Conservation (phyloP, 768 basidiomycete species). For the Royoungia palumana region DNA sequence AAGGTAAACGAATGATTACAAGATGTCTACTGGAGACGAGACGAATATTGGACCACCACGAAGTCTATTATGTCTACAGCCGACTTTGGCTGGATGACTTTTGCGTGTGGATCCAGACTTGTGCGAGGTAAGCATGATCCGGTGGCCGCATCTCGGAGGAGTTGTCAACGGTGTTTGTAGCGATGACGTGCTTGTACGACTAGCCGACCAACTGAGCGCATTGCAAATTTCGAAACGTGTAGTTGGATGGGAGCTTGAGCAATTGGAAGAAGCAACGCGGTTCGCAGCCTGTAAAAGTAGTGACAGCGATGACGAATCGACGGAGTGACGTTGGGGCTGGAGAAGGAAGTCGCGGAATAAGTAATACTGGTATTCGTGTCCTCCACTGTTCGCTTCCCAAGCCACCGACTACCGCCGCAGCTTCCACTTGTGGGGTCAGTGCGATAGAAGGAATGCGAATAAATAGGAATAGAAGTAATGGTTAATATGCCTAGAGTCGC, state of each 20-base stretch:
- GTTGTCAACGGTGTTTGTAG: conserved; percentile 35
- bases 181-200: conserved; percentile 47
- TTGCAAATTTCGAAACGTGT: conserved; percentile 47
- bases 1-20: conserved; percentile 59
- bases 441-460: no score
- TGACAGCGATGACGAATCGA: conserved; percentile 73
- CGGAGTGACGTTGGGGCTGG: conserved; percentile 24
- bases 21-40: conserved; percentile 73
- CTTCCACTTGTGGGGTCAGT: background rate
- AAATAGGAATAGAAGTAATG: no score
- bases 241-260: conserved; percentile 71
- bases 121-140: conserved; percentile 56
- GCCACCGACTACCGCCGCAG: background rate
- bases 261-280: conserved; percentile 56
- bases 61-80: conserved; percentile 85
- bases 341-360: conserved; percentile 3
- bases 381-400: conserved; percentile 1
- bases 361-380: background rate
- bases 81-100: conserved; percentile 87
- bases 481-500: no score
- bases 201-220: conserved; percentile 43
- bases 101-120: conserved; percentile 73
- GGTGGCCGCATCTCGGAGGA: background rate
- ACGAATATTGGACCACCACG: conserved; percentile 72
- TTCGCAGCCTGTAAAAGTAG: conserved; percentile 35